Percentiles rank a stretch among this genome's conserved stretches.
These are phyloP conservation scores for Xylariomycetidae sp. DNA, from an alignment of 2,329 filamentous ascomycete genomes.

Conservation along the genomic window DNA sequence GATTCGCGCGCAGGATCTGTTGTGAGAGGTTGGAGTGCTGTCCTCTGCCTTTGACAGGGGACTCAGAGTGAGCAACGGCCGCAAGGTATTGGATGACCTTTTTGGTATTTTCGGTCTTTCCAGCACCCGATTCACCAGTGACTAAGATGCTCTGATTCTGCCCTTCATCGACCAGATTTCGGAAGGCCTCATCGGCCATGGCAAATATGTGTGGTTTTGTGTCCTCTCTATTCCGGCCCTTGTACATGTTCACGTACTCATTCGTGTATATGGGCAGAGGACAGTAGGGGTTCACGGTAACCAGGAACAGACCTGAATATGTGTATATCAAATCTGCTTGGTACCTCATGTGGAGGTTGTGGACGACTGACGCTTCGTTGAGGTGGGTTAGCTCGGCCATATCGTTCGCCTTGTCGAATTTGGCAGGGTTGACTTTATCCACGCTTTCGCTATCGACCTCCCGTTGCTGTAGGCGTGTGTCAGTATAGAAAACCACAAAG, in stretches of 20 bases:
- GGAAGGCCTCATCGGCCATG: conserved; percentile 94
- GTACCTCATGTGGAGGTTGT: conserved; percentile 93
- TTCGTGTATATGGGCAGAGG: conserved; percentile 91
- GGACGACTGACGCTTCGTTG: conserved; percentile 95
- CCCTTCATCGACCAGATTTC: conserved; percentile 91
- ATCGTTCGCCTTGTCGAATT: conserved; percentile 98
- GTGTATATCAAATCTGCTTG: conserved; percentile 97
- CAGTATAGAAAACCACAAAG: conserved; percentile 3
- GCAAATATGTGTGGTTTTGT: conserved; percentile 97
- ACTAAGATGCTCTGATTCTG: conserved; percentile 97
- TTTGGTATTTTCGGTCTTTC: conserved; percentile 98
- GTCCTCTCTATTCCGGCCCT: conserved; percentile 83
- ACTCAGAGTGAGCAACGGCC: conserved; percentile 83
- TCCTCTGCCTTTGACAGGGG: conserved; percentile 55
- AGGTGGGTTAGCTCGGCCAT: conserved; percentile 98
- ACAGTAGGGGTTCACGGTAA: conserved; percentile 96
- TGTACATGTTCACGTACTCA: conserved; percentile 98
- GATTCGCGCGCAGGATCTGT: conserved; percentile 93
- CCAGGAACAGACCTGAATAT: conserved; percentile 93
- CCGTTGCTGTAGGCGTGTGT: conserved; percentile 58
- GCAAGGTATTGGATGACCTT: conserved; percentile 99
- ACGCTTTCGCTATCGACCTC: conserved; percentile 82
- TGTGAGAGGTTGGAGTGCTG: conserved; percentile 83
- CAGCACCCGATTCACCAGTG: conserved; percentile 94
- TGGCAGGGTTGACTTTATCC: conserved; percentile 98